Percentiles rank a stretch among this genome's conserved stretches.
These are phyloP conservation scores for Termitomyces sp. DNA, from an alignment of 768 basidiomycete species.

Conservation along the genomic window DNA sequence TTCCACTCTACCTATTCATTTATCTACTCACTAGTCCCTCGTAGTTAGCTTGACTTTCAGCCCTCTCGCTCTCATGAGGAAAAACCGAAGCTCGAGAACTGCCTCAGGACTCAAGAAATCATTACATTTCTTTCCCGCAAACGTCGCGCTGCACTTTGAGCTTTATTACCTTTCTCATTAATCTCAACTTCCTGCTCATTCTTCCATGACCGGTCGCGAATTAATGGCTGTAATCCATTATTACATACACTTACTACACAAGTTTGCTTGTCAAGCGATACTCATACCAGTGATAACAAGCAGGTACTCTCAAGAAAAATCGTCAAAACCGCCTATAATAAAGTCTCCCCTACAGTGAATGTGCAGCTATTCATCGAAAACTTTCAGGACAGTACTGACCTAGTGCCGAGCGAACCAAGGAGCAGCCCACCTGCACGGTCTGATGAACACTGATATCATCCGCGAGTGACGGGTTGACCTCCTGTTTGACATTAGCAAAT, in stretches of 20 bases:
- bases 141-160: too few relatives aligned
- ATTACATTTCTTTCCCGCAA: too few relatives aligned
- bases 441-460: slow-evolving; percentile 72
- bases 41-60: too few relatives aligned
- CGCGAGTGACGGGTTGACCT: slow-evolving; percentile 93
- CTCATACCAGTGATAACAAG: not conserved
- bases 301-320: not conserved
- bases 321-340: slow-evolving; percentile 23
- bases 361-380: not conserved
- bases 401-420: slow-evolving; percentile 74
- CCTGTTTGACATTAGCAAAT: slow-evolving; percentile 36
- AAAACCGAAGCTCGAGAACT: too few relatives aligned
- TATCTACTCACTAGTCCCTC: too few relatives aligned
- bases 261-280: not conserved
- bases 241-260: not conserved
- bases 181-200: too few relatives aligned
- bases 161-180: too few relatives aligned
- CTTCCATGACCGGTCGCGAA: too few relatives aligned
- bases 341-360: slow-evolving; percentile 32
- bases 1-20: too few relatives aligned
- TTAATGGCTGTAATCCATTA: too few relatives aligned
- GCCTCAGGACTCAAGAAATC: too few relatives aligned
- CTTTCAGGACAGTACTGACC: slow-evolving; percentile 39
- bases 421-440: slow-evolving; percentile 89
- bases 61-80: too few relatives aligned